Conservation (phyloP, 352 stramenopile species). For the Pythium aristosporum region DNA sequence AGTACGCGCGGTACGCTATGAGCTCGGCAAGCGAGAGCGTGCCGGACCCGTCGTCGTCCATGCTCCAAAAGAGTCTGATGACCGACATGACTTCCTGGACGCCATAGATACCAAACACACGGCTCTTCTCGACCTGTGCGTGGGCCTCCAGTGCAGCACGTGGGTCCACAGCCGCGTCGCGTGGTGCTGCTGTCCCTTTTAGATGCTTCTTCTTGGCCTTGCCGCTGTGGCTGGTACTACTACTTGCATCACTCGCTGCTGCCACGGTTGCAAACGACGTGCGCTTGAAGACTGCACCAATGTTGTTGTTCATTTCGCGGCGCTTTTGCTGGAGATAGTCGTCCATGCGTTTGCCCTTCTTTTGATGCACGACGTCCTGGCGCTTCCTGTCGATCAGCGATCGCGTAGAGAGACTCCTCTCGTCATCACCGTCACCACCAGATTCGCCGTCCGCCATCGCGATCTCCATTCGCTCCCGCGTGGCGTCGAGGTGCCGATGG, state of each 20-base stretch:
- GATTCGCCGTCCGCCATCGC: slow-evolving; percentile 40
- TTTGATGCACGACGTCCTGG: slow-evolving; percentile 33
- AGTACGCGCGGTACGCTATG: slow-evolving; percentile 53
- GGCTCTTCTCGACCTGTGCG: slow-evolving; percentile 30
- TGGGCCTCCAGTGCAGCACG: slow-evolving; percentile 16
- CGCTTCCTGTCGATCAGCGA: slow-evolving; percentile 36
- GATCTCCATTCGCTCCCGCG: slow-evolving; percentile 46
- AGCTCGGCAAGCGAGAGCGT: slow-evolving; percentile 55
- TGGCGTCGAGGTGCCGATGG: slow-evolving; percentile 44
- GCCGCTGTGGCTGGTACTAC: neutral
- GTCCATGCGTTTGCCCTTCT: slow-evolving; percentile 64
- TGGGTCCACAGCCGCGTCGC: neutral
- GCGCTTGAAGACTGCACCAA: slow-evolving; percentile 69
- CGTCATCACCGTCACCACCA: neutral
- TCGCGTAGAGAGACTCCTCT: slow-evolving; percentile 5
- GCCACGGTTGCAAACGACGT: slow-evolving; percentile 40
- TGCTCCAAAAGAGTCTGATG: slow-evolving; percentile 69
- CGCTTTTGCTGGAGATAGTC: slow-evolving; percentile 73
- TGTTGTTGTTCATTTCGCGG: slow-evolving; percentile 62
- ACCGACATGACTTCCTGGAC: slow-evolving; percentile 75
- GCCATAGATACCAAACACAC: slow-evolving; percentile 65
- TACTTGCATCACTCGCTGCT: neutral
- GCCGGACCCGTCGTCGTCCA: slow-evolving; percentile 67
- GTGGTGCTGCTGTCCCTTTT: slow-evolving; percentile 5
- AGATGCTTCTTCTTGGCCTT: slow-evolving; percentile 4